Evolutionary conservation across 2,329 filamentous ascomycete genomes (phyloP), one percentile per base, ranked within the genome.

Genomic region (Hypoxylon sp.): DNA sequence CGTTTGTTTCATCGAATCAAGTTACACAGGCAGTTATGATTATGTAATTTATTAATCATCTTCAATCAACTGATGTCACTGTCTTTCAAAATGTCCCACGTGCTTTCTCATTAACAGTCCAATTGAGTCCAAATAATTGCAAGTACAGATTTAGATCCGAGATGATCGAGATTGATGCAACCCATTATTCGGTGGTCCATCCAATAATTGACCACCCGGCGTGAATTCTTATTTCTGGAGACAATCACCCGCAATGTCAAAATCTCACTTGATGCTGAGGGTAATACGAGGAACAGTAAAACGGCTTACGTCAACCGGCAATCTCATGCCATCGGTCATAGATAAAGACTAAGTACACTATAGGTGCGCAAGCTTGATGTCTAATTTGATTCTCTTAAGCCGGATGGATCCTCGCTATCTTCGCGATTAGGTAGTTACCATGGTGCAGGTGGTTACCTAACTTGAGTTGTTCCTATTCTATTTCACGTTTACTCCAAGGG

Each of bases 1-100:
- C 43, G 38, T 32, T 58, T 58, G 49, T 43, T 9, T 58, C 55
- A 49, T 58, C 43, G 28, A 38, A 38, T 28, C 2, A 38, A 32
- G 34, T 21, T 11, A 9, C 17, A 17, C 7, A 2, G 7, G 28
- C 6, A 6, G 28, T 7, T 9, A 9, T 30, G 28, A 30, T 30
- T 28, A 28, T 5, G 3, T 28, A 28, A 28, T 28, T 3, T 28
- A 28, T 6, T 9, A 41, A 17, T 17, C n/a, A 19, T 41, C n/a
- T 2, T n/a, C 38, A 43, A 41, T 28, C n/a, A 43, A 30, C 13
- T 25, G 32, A 38, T n/a, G 3, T n/a, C 14, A 23, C 23, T 14
- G 6, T 4, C 2, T 38, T 21, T n/a, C 9, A 11, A 7, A 51
- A 36, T 51, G 28, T 9, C 28, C 5, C 5, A 30, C 28, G 28